phyloP scores from a whole-genome alignment of 2,329 filamentous ascomycete species.

The Phaeoacremonium minimum region DNA sequence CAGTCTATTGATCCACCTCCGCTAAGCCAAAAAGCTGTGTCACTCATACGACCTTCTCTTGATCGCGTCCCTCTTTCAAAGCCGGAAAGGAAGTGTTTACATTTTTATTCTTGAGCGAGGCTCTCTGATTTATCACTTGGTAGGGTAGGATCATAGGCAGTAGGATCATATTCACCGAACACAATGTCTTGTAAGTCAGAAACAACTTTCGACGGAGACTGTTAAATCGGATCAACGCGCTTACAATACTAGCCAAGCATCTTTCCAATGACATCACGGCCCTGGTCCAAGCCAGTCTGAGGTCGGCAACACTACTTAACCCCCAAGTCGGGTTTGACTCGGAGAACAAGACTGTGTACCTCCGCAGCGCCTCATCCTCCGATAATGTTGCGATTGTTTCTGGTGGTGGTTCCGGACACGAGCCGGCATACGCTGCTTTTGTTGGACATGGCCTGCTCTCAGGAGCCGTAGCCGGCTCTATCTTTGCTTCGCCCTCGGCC shows the following conservation, averaged over 20 bases:
- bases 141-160: too few relatives aligned
- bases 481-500: constrained; percentile 61
- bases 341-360: not conserved
- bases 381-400: constrained; percentile 44
- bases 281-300: not conserved
- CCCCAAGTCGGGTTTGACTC: not conserved
- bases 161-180: too few relatives aligned
- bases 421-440: constrained; percentile 57
- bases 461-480: constrained; percentile 60
- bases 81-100: too few relatives aligned
- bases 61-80: too few relatives aligned
- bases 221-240: not conserved
- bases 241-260: not conserved
- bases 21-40: too few relatives aligned
- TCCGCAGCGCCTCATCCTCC: not conserved
- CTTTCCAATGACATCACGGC: not conserved
- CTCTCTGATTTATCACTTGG: too few relatives aligned
- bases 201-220: too few relatives aligned
- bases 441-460: constrained; percentile 60
- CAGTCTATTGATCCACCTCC: too few relatives aligned
- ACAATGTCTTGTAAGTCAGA: not conserved
- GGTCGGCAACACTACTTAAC: not conserved
- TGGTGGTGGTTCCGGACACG: constrained; percentile 54
- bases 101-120: too few relatives aligned
- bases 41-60: too few relatives aligned